Percentiles rank a stretch among this genome's conserved stretches.
phyloP scores from a whole-genome alignment of 306 rosid species.

The Ormosia emarginata region DNA sequence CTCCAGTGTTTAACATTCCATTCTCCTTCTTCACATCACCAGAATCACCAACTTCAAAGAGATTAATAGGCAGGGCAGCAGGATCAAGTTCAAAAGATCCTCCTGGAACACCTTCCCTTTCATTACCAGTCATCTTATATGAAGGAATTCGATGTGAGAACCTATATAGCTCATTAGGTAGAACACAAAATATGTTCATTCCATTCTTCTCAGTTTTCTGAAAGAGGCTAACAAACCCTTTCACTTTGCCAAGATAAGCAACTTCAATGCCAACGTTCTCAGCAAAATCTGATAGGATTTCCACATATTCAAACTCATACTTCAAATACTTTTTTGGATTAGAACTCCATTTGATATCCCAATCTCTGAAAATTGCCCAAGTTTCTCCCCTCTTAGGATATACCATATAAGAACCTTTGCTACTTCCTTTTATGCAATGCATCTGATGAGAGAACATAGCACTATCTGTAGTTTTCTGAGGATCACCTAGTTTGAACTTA shows the following conservation, averaged over 20 bases:
- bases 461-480: slow-evolving; percentile 31
- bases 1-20: slow-evolving; percentile 6
- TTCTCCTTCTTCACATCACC: slow-evolving; percentile 29
- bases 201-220: slow-evolving; percentile 40
- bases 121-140: slow-evolving; percentile 63
- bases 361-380: slow-evolving; percentile 82
- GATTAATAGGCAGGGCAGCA: slow-evolving; percentile 52
- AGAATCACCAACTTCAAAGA: slow-evolving; percentile 23
- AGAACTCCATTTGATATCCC: slow-evolving; percentile 80
- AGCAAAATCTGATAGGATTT: slow-evolving; percentile 54
- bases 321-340: slow-evolving; percentile 44
- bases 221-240: slow-evolving; percentile 80
- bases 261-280: slow-evolving; percentile 52
- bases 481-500: slow-evolving; percentile 39
- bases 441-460: slow-evolving; percentile 71
- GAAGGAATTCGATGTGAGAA: slow-evolving; percentile 92
- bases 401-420: slow-evolving; percentile 34
- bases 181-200: slow-evolving; percentile 34
- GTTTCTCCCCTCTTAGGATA: slow-evolving; percentile 83
- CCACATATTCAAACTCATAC: slow-evolving; percentile 55
- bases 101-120: slow-evolving; percentile 62
- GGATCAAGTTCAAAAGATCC: slow-evolving; percentile 90
- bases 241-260: slow-evolving; percentile 56
- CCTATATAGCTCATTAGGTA: slow-evolving; percentile 52
- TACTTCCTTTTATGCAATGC: slow-evolving; percentile 34